Base-by-base conservation (phyloP, 371 early-diverging fungal genomes). In the Mortierella sp. region DNA sequence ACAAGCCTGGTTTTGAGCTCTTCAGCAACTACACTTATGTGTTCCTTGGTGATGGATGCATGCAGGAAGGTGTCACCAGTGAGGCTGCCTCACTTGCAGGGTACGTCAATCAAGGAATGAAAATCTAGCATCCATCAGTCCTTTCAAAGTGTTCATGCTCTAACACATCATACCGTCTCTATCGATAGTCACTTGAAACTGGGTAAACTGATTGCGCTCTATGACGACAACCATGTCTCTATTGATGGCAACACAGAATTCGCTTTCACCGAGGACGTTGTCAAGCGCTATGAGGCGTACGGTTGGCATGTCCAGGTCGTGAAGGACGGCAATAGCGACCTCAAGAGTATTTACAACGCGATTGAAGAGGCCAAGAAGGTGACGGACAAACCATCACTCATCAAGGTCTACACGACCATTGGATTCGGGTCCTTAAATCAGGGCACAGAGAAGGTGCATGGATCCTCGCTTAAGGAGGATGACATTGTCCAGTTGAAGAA, bases 61-160 rank as follows among this genome's bases (percentile, higher is more conserved):
- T 98, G 67, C 99, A 99, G 83, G 99, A 99, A 86, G 99, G 99
- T 84, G 95, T 99, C 24, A 83, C 93, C 42, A 88, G 94, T 42
- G 99, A 99, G 83, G 97, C 99, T n/a, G 87, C 89, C 71, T 96
- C 98, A 9, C 87, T 99, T 62, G 99, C 99, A 51, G 99, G 98
- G 89, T 93, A 88, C 80, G 80, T 67, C 27, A 19, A 34, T 27
- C 16, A 24, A 13, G 4, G 58, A 31, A 47, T 14, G n/a, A 10
- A 21, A 24, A 53, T 19, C 14, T 16, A n/a, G 16, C 14, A 9
- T 16, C 16, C 16, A 9, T 16, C 4, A n/a, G 19, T 16, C 5
- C 45, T 5, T 16, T 9, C 48, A n/a, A 45, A 45, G 46, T 48
- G 23, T 10, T 48, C 24, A 7, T 23, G 18, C n/a, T 24, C 24